These are phyloP conservation scores for Aspergillus flavus DNA, from an alignment of 2,329 filamentous ascomycete genomes.

Conservation along the genomic window DNA sequence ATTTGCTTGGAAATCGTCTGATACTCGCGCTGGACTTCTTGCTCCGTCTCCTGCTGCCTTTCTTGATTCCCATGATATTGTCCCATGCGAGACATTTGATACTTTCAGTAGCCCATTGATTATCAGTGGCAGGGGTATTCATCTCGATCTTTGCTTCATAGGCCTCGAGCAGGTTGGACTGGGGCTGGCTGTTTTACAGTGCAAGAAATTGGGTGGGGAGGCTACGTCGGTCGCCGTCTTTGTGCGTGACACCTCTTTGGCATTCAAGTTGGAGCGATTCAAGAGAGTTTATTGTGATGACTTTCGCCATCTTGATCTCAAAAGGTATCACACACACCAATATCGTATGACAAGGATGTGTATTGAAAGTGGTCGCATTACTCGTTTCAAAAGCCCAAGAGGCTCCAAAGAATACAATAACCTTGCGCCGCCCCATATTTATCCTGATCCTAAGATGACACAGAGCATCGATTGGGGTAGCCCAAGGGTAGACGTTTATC, in stretches of 20 bases:
- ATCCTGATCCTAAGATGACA: too few relatives aligned
- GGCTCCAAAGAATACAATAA: too few relatives aligned
- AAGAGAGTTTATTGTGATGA: neutral
- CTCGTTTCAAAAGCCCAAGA: too few relatives aligned
- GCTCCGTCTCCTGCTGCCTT: neutral
- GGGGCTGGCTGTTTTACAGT: neutral
- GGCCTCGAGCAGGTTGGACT: too few relatives aligned
- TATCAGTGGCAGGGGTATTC: neutral
- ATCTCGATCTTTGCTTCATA: too few relatives aligned
- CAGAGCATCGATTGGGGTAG: neutral
- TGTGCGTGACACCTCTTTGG: neutral
- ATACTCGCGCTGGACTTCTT: neutral
- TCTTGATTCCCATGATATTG: neutral
- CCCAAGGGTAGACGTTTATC: rapidly evolving
- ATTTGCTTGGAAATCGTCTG: neutral
- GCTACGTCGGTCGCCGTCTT: neutral
- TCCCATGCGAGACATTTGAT: neutral
- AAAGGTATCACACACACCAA: rapidly evolving
- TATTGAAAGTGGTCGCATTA: too few relatives aligned
- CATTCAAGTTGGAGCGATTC: neutral
- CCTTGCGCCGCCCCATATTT: too few relatives aligned
- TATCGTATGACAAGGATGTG: neutral
- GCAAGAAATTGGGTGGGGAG: neutral
- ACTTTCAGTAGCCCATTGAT: neutral
- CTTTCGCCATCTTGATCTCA: neutral